Percentiles rank a stretch among this genome's conserved stretches.
Conservation (phyloP, 495 filamentous ascomycete species). For the Annulohypoxylon maeteangense region DNA sequence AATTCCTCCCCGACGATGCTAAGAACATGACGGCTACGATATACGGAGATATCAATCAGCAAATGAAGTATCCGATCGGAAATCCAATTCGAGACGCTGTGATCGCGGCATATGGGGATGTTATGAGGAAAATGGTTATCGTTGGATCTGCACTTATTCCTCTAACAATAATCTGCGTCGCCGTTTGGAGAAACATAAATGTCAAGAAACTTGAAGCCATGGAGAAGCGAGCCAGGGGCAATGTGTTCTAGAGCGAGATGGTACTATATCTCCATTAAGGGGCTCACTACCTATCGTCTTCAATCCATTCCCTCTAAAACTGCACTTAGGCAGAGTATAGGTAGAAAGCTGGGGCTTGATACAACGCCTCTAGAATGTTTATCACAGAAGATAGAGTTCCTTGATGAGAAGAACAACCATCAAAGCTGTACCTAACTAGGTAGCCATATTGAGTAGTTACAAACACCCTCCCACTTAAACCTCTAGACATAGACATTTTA, state of each 20-base stretch:
- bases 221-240: constrained; percentile 51
- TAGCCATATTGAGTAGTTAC: no score
- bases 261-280: not conserved
- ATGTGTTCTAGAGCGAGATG: constrained; percentile 37
- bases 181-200: constrained; percentile 63
- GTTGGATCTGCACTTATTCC: constrained; percentile 57
- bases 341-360: no score
- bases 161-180: constrained; percentile 55
- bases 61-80: constrained; percentile 66
- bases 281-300: no score
- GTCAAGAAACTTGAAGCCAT: constrained; percentile 56
- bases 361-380: no score
- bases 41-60: constrained; percentile 70
- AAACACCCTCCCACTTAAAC: no score
- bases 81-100: constrained; percentile 67
- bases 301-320: no score
- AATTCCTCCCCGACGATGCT: constrained; percentile 66
- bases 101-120: constrained; percentile 66
- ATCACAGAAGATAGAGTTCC: no score
- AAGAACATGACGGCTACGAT: constrained; percentile 62
- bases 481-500: no score
- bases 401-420: no score
- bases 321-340: no score
- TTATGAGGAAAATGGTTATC: constrained; percentile 61
- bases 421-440: no score